Conservation (phyloP, 2,329 filamentous ascomycete genomes). For the Amylocarpus encephaloides region DNA sequence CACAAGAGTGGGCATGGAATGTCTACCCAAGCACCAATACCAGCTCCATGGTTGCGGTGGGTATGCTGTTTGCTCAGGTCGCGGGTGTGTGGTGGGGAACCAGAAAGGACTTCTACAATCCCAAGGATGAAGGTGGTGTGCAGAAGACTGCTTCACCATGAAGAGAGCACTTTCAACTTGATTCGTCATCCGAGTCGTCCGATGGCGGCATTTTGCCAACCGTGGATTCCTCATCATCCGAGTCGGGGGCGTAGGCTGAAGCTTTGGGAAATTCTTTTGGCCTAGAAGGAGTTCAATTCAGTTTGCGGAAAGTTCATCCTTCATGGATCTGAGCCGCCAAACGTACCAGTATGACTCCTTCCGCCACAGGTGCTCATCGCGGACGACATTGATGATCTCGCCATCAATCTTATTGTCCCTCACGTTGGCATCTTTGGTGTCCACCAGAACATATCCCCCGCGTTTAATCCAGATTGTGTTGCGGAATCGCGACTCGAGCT, state of each 20-base stretch:
- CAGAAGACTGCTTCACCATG: slow-evolving; percentile 23
- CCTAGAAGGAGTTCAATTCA: slow-evolving; percentile 41
- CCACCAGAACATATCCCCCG: slow-evolving; percentile 79
- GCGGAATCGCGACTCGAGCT: slow-evolving; percentile 79
- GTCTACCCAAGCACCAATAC: slow-evolving; percentile 60
- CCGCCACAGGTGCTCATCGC: slow-evolving; percentile 87
- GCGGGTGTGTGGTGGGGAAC: slow-evolving; percentile 33
- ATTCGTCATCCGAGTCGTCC: slow-evolving; percentile 61
- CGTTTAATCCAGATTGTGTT: slow-evolving; percentile 92
- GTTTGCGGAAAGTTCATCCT: neutral
- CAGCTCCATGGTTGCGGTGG: slow-evolving; percentile 64
- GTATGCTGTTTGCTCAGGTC: slow-evolving; percentile 61
- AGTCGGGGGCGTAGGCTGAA: slow-evolving; percentile 52
- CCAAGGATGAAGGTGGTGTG: slow-evolving; percentile 22
- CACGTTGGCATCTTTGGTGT: slow-evolving; percentile 58
- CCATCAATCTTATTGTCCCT: slow-evolving; percentile 73
- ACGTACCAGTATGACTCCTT: slow-evolving; percentile 78
- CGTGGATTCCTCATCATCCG: slow-evolving; percentile 70
- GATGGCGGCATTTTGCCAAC: slow-evolving; percentile 81
- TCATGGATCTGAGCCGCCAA: neutral
- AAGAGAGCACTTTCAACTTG: slow-evolving; percentile 1
- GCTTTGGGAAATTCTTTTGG: slow-evolving; percentile 71
- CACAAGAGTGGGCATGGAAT: slow-evolving; percentile 71
- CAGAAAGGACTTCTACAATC: slow-evolving; percentile 27
- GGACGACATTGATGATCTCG: slow-evolving; percentile 87